phyloP scores from a whole-genome alignment of 1,284 basidiomycete species.

The Ustilago hordei region DNA sequence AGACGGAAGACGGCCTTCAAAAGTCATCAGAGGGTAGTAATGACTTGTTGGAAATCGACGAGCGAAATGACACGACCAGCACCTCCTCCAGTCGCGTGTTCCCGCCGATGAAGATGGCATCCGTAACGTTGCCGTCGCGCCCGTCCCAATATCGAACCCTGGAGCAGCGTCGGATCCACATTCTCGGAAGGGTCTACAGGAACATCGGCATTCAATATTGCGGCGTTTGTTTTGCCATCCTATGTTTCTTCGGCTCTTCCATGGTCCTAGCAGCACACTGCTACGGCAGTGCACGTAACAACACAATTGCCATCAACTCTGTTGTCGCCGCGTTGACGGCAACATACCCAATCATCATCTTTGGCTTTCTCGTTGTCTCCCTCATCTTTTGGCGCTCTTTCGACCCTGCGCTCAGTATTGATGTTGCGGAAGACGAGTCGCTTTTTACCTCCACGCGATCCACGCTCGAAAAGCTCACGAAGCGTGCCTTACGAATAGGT shows the following conservation, averaged over 20 bases:
- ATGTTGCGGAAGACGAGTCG: constrained; percentile 20
- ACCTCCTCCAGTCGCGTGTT: constrained; percentile 20
- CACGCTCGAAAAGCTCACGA: not conserved
- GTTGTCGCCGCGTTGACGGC: constrained; percentile 10
- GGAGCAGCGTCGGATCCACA: constrained; percentile 24
- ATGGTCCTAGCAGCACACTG: not conserved
- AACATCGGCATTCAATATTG: constrained; percentile 35
- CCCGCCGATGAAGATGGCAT: constrained; percentile 6
- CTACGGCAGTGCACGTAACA: constrained; percentile 19
- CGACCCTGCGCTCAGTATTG: constrained; percentile 43
- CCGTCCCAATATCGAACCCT: not conserved
- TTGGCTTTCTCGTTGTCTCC: constrained; percentile 10
- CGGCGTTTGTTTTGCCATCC: constrained; percentile 23
- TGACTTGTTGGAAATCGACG: not conserved
- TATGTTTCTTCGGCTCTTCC: constrained; percentile 15
- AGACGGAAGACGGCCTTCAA: not conserved
- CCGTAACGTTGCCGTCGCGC: not conserved
- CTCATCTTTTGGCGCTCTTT: constrained; percentile 35
- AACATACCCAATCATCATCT: constrained; percentile 10
- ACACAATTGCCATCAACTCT: constrained; percentile 4
- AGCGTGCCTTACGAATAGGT: not conserved
- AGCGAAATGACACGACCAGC: not conserved
- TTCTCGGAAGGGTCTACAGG: constrained; percentile 16
- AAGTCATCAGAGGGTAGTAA: not conserved
- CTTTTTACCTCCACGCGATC: constrained; percentile 2